These are phyloP conservation scores for Chlorella variabilis DNA, from an alignment of 163 green algal species.

Conservation along the genomic window DNA sequence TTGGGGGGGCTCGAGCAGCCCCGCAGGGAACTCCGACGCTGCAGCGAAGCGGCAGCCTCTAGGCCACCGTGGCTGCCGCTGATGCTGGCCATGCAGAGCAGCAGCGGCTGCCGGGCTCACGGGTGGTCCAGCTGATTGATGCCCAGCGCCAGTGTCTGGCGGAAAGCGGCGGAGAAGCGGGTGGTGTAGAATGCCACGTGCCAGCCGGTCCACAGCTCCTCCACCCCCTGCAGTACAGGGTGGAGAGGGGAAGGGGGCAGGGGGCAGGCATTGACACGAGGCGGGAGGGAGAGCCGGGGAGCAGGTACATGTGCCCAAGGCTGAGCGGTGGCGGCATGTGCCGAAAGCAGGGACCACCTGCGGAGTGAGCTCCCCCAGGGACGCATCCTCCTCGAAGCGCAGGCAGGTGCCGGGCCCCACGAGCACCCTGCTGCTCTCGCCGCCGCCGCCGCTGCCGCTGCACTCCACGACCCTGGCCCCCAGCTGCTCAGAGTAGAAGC, in stretches of 20 bases:
- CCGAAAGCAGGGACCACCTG: not conserved
- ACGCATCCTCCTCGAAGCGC: slow-evolving; percentile 10
- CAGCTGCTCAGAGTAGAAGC: slow-evolving; percentile 15
- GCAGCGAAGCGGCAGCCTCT: too few species aligned
- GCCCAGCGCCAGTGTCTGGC: not conserved
- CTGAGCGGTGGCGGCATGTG: too few species aligned
- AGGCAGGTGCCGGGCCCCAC: slow-evolving; percentile 2
- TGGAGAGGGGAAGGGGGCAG: too few species aligned
- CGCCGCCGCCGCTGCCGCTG: not conserved
- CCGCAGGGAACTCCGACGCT: too few species aligned
- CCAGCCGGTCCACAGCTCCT: slow-evolving; percentile 22
- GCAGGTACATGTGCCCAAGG: too few species aligned
- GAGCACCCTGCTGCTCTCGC: not conserved
- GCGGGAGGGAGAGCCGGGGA: not conserved
- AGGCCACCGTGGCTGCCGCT: too few species aligned
- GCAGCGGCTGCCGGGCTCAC: too few species aligned
- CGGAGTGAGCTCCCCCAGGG: not conserved
- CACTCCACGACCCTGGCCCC: not conserved
- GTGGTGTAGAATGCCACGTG: slow-evolving; percentile 20
- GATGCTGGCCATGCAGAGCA: too few species aligned
- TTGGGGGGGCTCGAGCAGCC: too few species aligned
- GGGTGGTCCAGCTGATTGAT: slow-evolving; percentile 26
- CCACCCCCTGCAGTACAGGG: not conserved
- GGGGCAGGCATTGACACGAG: too few species aligned
- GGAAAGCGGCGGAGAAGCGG: not conserved